Base-by-base conservation (phyloP, 345 rosid genomes). In the Noccaea caerulescens region DNA sequence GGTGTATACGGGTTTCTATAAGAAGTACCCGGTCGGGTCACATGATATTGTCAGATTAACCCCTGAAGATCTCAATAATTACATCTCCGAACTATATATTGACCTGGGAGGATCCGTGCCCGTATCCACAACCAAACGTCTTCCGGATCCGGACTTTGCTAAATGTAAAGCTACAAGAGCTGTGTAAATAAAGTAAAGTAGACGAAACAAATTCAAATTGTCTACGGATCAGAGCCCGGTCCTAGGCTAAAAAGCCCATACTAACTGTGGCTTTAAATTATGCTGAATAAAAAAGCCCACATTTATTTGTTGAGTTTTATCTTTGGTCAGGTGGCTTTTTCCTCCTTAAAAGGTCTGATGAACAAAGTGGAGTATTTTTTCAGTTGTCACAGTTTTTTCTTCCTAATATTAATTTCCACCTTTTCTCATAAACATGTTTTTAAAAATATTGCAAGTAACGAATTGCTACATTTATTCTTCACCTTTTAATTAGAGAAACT, bases 41-140 rank as follows among this genome's bases (percentile, higher is more conserved):
- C 54, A 67, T 34, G 58, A 67, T 0, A 37, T 38, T 61, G 58
- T 77, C 47, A 72, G 73, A 62, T 89, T 63, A 81, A 63, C 86
- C 79, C 93, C 98, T 9, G 84, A 84, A 20, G 91, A 89, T 68
- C 58, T 89, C 10, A 87, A 47, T 54, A 86, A 79, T 72, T 78
- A 83, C 81, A 51, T 91, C 12, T 83, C 82, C 7, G 85, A 86
- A 49, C 60, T 88, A 16, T 84, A 72, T 43, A 53, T 39, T 8
- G 83, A 62, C 3, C 11, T 51, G 36, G 37, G 75, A 39, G 44
- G 63, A 52, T 41, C 72, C 52, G 51, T 25, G 8, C 63, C 44
- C 34, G 72, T 67, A 14, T 43, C 63, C 5, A 67, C 14, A 41
- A 25, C 42, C 13, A 42, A 32, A 23, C 25, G 18, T 30, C 58